Percentiles rank a stretch among this genome's conserved stretches.
Evolutionary conservation across 2,329 filamentous ascomycete species (phyloP).

Genomic region (Cryphonectria naterciae): DNA sequence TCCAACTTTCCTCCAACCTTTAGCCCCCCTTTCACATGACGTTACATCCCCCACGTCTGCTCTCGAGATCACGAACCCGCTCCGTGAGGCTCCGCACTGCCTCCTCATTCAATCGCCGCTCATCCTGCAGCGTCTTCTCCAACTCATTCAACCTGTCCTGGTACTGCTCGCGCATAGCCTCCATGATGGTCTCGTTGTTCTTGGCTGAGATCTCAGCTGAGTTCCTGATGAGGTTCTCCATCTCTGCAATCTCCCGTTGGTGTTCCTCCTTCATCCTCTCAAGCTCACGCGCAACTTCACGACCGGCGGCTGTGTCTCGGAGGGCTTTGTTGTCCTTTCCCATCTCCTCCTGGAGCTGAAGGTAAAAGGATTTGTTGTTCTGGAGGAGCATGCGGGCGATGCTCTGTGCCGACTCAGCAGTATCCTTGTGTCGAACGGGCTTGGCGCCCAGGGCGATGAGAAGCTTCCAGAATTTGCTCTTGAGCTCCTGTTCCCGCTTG

Average conservation of each 20-base stretch:
- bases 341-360: conserved; percentile 64
- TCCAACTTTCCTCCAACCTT: background rate
- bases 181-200: conserved; percentile 34
- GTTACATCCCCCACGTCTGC: conserved; percentile 29
- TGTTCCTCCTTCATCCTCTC: conserved; percentile 59
- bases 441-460: conserved; percentile 40
- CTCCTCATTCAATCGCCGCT: conserved; percentile 36
- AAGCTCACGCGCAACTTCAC: conserved; percentile 62
- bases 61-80: conserved; percentile 35
- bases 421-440: conserved; percentile 34
- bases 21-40: conserved; percentile 33
- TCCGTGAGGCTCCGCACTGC: conserved; percentile 33
- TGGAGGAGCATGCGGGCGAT: conserved; percentile 38
- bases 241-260: conserved; percentile 60
- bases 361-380: conserved; percentile 66
- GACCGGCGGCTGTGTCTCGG: conserved; percentile 47
- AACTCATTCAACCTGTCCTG: conserved; percentile 33
- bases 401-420: conserved; percentile 31
- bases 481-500: conserved; percentile 38
- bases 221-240: conserved; percentile 50
- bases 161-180: conserved; percentile 37
- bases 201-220: conserved; percentile 34
- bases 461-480: conserved; percentile 44
- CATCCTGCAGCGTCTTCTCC: conserved; percentile 35
- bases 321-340: conserved; percentile 61